Evolutionary conservation across 306 rosid genomes (phyloP).

Genomic region (Vigna radiata): DNA sequence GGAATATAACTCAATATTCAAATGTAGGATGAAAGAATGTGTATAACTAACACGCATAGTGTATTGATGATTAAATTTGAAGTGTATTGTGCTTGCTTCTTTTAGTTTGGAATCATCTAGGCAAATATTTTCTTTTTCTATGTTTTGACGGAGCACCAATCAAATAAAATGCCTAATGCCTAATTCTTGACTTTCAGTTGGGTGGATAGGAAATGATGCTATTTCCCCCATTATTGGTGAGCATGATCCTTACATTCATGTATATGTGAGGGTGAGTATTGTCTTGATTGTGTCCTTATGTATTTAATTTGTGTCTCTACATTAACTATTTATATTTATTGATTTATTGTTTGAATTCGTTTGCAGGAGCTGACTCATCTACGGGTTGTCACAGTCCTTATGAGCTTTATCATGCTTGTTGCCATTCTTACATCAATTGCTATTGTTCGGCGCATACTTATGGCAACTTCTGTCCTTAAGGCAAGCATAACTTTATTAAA

Average conservation of each 20-base stretch:
- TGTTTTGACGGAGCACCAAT: slow-evolving; percentile 16
- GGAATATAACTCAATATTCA: background rate
- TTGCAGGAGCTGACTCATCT: slow-evolving; percentile 93
- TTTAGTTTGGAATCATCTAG: slow-evolving; percentile 7
- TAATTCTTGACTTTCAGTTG: slow-evolving; percentile 67
- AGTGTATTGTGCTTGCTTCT: slow-evolving; percentile 17
- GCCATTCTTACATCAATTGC: slow-evolving; percentile 91
- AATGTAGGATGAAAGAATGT: background rate
- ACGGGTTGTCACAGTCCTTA: slow-evolving; percentile 71
- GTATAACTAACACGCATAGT: background rate
- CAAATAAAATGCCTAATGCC: slow-evolving; percentile 35
- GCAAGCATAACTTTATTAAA: slow-evolving; percentile 54
- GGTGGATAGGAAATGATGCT: slow-evolving; percentile 97
- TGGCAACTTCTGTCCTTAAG: slow-evolving; percentile 97
- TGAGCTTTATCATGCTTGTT: slow-evolving; percentile 82
- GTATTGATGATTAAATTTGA: slow-evolving; percentile 4
- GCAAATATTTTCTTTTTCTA: slow-evolving; percentile 34
- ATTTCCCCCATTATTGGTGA: slow-evolving; percentile 87
- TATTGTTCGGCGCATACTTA: slow-evolving; percentile 88
- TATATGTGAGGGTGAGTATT: slow-evolving; percentile 78
- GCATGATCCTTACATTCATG: slow-evolving; percentile 80
- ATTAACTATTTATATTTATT: slow-evolving; percentile 21
- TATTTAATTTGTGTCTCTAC: slow-evolving; percentile 7
- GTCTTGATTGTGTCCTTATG: slow-evolving; percentile 29
- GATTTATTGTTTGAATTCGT: slow-evolving; percentile 27